Evolutionary conservation across 306 rosid genomes (phyloP), one percentile per base, ranked within the genome.

Genomic region (Albizia julibrissin): DNA sequence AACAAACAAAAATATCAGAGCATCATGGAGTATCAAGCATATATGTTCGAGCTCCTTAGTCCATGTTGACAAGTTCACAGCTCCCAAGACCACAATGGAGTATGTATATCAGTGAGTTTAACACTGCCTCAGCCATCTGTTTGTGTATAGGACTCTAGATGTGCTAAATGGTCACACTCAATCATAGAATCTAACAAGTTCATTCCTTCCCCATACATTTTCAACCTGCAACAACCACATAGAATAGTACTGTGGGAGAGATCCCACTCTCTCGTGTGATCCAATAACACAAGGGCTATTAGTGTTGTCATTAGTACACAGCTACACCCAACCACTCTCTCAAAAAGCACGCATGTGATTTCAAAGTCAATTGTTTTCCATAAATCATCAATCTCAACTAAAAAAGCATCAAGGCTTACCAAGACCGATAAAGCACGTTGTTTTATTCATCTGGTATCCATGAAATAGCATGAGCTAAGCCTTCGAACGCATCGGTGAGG

Each of bases 291-390:
- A 15, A 84, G 83, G 83, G 97, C 92, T 68, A 81, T 89, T 91
- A 67, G 98, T 91, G 79, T 86, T 84, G n/a, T 74, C 65, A 80
- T 89, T 85, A 39, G 92, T 65, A 75, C 83, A 77, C 92, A 91
- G 73, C 92, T 93, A 84, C 83, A 82, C 59, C 86, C 74, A 49
- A 58, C 70, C 98, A 94, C 91, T 86, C 76, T 91, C 83, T 87
- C 91, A 80, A 94, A 85, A 27, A 94, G 88, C 69, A 82, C 66
- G 39, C 85, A 80, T 85, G 69, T 69, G 31, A 83, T 87, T 67
- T 94, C 88, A 80, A 83, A 89, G 71, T 92, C 96, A 62, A 87
- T 52, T 80, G 39, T 83, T 81, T 85, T 94, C 97, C 97, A 92
- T 37, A 89, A 75, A 81, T 76, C 77, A 56, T 61, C 42, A 86